Base-by-base conservation (phyloP, 148 eudicot genomes). In the Nepenthes mirabilis region DNA sequence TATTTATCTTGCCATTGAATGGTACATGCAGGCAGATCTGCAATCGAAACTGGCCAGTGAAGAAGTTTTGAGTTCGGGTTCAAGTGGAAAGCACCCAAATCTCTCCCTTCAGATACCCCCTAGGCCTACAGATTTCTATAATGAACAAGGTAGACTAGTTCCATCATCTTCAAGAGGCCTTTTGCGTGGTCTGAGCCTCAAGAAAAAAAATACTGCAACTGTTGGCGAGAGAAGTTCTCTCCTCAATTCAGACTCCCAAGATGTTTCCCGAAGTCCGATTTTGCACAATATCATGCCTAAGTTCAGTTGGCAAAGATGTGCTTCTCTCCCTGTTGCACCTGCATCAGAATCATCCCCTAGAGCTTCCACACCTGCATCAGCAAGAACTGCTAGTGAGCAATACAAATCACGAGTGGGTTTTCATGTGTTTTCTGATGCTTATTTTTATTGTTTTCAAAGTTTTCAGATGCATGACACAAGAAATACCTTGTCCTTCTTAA, bases 61-160 rank as follows among this genome's bases (percentile, higher is more conserved):
- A 68, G 78, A 62, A 63, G 75, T 54, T 58, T 55, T 57, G 45
- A 64, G 60, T 56, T 63, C 80, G 14, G 80, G 68, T 57, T 63
- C 79, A 63, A 81, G 63, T 69, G 65, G 64, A 43, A 68, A 67
- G 62, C 72, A 54, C 56, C 65, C 80, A 23, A 79, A 74, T 49
- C 86, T 85, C 58, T 83, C 84, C 69, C 94, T 88, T 65, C 86
- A 83, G 69, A 79, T 88, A 63, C 98, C 96, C 53, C 69, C 88
- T 8, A 83, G 75, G 65, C 76, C 80, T 60, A 47, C 62, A 47
- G 66, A 74, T 35, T 76, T 79, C 54, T 75, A 70, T 62, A 81
- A 68, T 55, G 69, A 75, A 56, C 78, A 72, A 35, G 79, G 71
- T 48, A 83, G 78, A 59, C 81, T 74, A 66, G 73, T 61, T 54